phyloP scores from a whole-genome alignment of 495 filamentous ascomycete species.

The Penicillium steckii region DNA sequence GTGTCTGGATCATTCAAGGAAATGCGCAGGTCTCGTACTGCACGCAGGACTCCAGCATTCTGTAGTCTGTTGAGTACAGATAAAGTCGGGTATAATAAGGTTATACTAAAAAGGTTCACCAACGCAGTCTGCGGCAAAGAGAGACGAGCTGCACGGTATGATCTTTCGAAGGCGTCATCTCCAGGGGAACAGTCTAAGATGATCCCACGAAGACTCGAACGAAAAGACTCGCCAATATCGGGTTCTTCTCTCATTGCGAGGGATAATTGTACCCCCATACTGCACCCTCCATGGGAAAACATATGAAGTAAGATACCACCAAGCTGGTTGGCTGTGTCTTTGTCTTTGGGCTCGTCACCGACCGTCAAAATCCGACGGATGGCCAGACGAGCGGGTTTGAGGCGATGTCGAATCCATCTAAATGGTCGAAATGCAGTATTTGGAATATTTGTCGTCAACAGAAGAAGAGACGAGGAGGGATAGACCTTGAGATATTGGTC shows the following conservation, averaged over 20 bases:
- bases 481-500: constrained; percentile 18
- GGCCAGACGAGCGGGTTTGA: constrained; percentile 20
- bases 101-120: constrained; percentile 13
- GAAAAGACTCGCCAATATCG: constrained; percentile 7
- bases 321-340: background rate
- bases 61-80: constrained; percentile 19
- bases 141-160: constrained; percentile 20
- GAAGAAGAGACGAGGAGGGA: constrained; percentile 23
- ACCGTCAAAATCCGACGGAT: constrained; percentile 17
- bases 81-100: constrained; percentile 23
- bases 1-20: constrained; percentile 23
- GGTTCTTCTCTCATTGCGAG: constrained; percentile 20
- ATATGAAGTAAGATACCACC: constrained; percentile 28
- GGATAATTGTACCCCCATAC: constrained; percentile 24
- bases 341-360: background rate
- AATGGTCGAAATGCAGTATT: constrained; percentile 20
- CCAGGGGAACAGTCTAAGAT: constrained; percentile 34
- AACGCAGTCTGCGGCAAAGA: constrained; percentile 13
- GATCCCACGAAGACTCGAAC: constrained; percentile 17
- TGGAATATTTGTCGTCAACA: constrained; percentile 21
- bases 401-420: constrained; percentile 15
- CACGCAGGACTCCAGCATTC: constrained; percentile 15
- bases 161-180: constrained; percentile 23
- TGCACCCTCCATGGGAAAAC: constrained; percentile 31
- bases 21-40: constrained; percentile 23